Conservation (phyloP, 2,329 filamentous ascomycete species). For the Stachybotrys chlorohalonatus region DNA sequence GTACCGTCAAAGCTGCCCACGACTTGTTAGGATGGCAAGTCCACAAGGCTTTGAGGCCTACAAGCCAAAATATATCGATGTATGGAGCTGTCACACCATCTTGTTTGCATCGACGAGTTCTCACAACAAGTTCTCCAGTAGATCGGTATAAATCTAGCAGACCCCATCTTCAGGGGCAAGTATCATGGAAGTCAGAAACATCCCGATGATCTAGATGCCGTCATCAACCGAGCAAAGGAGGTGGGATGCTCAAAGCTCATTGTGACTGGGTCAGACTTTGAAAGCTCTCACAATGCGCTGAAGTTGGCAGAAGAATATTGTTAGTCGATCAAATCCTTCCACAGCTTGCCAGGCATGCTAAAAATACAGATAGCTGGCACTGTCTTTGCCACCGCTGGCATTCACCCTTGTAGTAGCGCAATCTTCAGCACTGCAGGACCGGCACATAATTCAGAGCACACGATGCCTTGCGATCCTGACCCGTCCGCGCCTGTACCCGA, state of each 20-base stretch:
- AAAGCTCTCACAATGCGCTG: conserved; percentile 67
- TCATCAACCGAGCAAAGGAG: conserved; percentile 68
- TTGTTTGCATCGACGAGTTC: conserved; percentile 3
- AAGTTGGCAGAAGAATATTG: conserved; percentile 65
- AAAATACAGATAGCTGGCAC: conserved; percentile 50
- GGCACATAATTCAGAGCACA: conserved; percentile 36
- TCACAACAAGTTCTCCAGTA: conserved; percentile 18
- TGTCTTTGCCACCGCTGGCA: conserved; percentile 85
- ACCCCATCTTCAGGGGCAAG: conserved; percentile 77
- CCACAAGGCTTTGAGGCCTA: conserved; percentile 13
- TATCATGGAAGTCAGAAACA: conserved; percentile 76
- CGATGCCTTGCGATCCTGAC: conserved; percentile 45
- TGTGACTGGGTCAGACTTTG: conserved; percentile 82
- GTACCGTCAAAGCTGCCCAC: not conserved
- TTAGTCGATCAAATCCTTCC: conserved; percentile 31
- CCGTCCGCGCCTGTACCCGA: conserved; percentile 37
- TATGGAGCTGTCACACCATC: conserved; percentile 24
- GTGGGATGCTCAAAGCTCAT: conserved; percentile 85
- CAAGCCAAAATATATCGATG: conserved; percentile 52
- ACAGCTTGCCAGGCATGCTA: not conserved
- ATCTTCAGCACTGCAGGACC: conserved; percentile 56
- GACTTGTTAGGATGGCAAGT: conserved; percentile 16
- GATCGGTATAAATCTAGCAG: conserved; percentile 93
- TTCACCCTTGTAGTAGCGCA: conserved; percentile 83
- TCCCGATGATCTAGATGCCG: conserved; percentile 62